A percentile compares a stretch with the other conserved stretches of the same genome.
phyloP scores from a whole-genome alignment of 371 early-diverging fungal species.

The Mortierella sp. region DNA sequence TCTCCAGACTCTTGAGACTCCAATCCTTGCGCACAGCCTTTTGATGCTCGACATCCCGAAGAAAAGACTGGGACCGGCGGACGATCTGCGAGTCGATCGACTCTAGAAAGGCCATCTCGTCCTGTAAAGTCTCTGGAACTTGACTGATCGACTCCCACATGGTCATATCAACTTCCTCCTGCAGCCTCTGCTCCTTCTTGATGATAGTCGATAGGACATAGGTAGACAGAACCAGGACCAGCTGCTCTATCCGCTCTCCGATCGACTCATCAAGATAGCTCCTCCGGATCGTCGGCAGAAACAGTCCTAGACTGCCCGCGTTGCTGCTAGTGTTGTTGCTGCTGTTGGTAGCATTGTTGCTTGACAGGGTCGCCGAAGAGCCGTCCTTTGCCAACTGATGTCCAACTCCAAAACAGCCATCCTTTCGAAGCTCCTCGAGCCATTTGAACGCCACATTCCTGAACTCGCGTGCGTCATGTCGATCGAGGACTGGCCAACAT shows the following conservation, averaged over 20 bases:
- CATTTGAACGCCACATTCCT: slow-evolving; percentile 58
- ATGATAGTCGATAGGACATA: slow-evolving; percentile 32
- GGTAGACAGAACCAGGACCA: slow-evolving; percentile 50
- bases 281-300: slow-evolving; percentile 47
- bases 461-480: slow-evolving; percentile 51
- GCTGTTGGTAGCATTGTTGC: not conserved
- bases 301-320: slow-evolving; percentile 31
- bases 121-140: slow-evolving; percentile 14
- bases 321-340: not conserved
- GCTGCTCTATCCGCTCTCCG: slow-evolving; percentile 51
- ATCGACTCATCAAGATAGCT: slow-evolving; percentile 55
- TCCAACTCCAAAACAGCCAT: slow-evolving; percentile 49
- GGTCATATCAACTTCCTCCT: not conserved
- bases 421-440: slow-evolving; percentile 58
- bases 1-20: slow-evolving; percentile 24
- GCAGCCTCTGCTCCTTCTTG: not conserved
- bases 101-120: slow-evolving; percentile 15
- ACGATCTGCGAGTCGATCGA: slow-evolving; percentile 25
- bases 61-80: not conserved
- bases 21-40: slow-evolving; percentile 13
- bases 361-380: not conserved
- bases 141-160: slow-evolving; percentile 10
- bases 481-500: slow-evolving; percentile 58
- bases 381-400: slow-evolving; percentile 11
- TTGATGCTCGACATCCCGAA: slow-evolving; percentile 19